Conservation (phyloP, 106 monocot species). For the Cymbidium sinense region DNA sequence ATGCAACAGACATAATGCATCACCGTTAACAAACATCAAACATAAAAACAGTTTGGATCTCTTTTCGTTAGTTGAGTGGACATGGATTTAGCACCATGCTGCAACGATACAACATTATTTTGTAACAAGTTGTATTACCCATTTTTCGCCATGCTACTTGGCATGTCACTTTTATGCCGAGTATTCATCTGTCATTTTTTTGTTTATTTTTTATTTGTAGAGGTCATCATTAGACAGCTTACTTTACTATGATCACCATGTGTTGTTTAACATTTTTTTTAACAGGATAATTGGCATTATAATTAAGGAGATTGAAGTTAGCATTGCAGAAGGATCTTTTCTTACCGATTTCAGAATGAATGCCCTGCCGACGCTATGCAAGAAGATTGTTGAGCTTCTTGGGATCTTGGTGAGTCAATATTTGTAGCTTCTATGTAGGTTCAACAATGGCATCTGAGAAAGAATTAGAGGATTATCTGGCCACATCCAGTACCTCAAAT, state of each 20-base stretch:
- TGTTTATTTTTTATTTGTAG: too few species aligned
- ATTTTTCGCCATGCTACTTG: too few species aligned
- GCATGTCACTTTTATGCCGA: too few species aligned
- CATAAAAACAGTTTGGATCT: not conserved
- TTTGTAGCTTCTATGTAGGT: not conserved
- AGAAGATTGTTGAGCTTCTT: constrained; percentile 92
- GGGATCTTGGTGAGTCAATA: constrained; percentile 60
- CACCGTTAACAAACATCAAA: not conserved
- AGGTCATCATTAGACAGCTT: too few species aligned
- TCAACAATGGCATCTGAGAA: not conserved
- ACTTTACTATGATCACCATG: not conserved
- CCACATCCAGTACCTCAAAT: not conserved
- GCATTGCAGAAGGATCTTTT: constrained; percentile 67
- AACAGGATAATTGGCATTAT: constrained; percentile 85
- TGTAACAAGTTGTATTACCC: too few species aligned
- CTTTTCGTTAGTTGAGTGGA: not conserved
- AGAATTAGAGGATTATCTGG: not conserved
- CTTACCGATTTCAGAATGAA: constrained; percentile 91
- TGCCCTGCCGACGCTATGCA: constrained; percentile 60
- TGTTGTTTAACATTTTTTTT: not conserved
- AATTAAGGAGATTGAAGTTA: constrained; percentile 87
- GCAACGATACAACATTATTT: not conserved
- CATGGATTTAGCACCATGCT: not conserved
- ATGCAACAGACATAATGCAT: not conserved
- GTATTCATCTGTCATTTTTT: too few species aligned